These are phyloP conservation scores for Cladosporium sphaerospermum DNA, from an alignment of 2,329 filamentous ascomycete genomes.

Conservation along the genomic window DNA sequence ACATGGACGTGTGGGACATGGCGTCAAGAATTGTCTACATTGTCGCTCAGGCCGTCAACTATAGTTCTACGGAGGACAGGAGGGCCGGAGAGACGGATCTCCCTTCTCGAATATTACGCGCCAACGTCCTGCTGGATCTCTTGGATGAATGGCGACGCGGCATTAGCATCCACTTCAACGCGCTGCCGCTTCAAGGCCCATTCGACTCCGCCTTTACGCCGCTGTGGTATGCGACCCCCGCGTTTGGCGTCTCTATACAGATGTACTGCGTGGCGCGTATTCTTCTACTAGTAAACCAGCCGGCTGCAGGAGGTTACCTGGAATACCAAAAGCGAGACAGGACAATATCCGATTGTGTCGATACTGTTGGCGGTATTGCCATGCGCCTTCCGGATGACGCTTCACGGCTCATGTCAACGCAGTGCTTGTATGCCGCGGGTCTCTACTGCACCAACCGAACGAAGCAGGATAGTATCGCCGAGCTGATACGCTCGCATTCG, in stretches of 20 bases:
- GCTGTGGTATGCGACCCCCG: conserved; percentile 47
- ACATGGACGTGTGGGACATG: conserved; percentile 49
- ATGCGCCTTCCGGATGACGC: conserved; percentile 38
- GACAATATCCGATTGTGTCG: conserved; percentile 42
- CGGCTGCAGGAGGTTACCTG: conserved; percentile 44
- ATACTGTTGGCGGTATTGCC: conserved; percentile 46
- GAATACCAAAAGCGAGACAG: conserved; percentile 43
- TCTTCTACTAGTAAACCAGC: conserved; percentile 48
- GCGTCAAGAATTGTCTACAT: conserved; percentile 50
- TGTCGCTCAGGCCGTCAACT: conserved; percentile 52
- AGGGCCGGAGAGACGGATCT: conserved; percentile 38
- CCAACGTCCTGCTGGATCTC: conserved; percentile 41
- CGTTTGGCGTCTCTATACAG: conserved; percentile 44
- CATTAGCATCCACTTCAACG: conserved; percentile 41
- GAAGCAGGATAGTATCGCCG: conserved; percentile 33
- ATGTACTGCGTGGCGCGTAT: conserved; percentile 49
- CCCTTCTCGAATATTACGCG: conserved; percentile 34
- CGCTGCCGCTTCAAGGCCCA: conserved; percentile 35
- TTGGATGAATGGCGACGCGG: conserved; percentile 46
- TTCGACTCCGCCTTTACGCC: conserved; percentile 42
- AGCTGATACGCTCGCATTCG: conserved; percentile 35
- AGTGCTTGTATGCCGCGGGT: conserved; percentile 39
- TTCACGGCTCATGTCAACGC: conserved; percentile 39
- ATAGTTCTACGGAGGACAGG: conserved; percentile 48
- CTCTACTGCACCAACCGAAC: conserved; percentile 36